Evolutionary conservation across 495 filamentous ascomycete genomes (phyloP).

Genomic region (Diplogelasinospora grovesii): DNA sequence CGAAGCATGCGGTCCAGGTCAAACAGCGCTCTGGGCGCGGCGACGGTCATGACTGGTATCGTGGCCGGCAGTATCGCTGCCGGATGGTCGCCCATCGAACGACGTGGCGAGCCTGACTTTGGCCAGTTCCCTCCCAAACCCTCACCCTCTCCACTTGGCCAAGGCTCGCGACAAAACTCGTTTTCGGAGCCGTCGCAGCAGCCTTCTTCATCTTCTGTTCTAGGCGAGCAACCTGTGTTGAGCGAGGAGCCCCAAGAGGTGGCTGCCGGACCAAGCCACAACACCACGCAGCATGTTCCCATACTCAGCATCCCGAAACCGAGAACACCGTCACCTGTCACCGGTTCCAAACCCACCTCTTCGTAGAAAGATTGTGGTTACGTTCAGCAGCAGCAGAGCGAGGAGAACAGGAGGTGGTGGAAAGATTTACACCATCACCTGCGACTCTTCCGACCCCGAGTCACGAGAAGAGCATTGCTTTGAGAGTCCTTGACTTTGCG

Average conservation of each 20-base stretch:
- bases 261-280: conserved; percentile 6
- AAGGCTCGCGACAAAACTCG: conserved; percentile 4
- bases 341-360: no score
- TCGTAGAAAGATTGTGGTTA: no score
- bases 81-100: conserved; percentile 82
- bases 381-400: no score
- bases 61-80: conserved; percentile 77
- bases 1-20: conserved; percentile 73
- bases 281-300: conserved; percentile 34
- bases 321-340: no score
- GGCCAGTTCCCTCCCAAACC: conserved; percentile 21
- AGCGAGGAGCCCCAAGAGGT: conserved; percentile 37
- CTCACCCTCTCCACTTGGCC: conserved; percentile 4
- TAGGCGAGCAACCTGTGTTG: conserved; percentile 18
- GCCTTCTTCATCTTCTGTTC: conserved; percentile 15
- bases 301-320: conserved; percentile 37
- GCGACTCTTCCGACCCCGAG: no score
- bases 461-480: no score
- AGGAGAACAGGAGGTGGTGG: no score
- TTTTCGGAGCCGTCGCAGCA: conserved; percentile 21
- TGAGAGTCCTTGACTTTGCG: no score
- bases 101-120: conserved; percentile 24
- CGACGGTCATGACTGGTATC: conserved; percentile 80
- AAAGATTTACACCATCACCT: no score
- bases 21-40: conserved; percentile 77